These are phyloP conservation scores for Jamesozyma spencerorum DNA, from an alignment of 805 yeast genomes.

Conservation along the genomic window DNA sequence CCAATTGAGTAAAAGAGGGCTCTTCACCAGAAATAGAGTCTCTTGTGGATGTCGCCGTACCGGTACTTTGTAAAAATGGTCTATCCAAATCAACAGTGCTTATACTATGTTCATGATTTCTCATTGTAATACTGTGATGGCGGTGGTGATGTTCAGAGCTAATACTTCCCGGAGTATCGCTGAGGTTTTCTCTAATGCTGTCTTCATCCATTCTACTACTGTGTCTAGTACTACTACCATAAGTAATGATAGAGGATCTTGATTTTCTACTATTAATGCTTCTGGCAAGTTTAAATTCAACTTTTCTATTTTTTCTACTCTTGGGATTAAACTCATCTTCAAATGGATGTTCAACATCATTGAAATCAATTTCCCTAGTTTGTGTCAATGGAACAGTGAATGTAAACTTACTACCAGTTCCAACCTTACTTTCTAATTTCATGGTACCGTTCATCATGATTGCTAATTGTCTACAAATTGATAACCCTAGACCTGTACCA, in stretches of 20 bases:
- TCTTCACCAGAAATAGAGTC: conserved; percentile 8
- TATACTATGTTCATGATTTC: conserved; percentile 8
- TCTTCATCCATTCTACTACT: conserved; percentile 2
- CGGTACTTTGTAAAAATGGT: conserved; percentile 32
- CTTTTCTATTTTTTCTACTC: conserved; percentile 42
- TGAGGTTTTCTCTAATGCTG: background rate
- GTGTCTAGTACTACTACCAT: conserved; percentile 1
- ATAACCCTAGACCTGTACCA: conserved; percentile 90
- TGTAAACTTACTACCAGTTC: conserved; percentile 76
- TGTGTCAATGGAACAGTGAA: conserved; percentile 73
- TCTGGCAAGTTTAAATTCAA: conserved; percentile 29
- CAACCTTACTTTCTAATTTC: conserved; percentile 61
- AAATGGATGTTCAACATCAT: conserved; percentile 34
- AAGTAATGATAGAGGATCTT: conserved; percentile 13
- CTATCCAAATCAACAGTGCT: conserved; percentile 22
- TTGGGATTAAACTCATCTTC: conserved; percentile 61
- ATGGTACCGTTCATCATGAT: conserved; percentile 84
- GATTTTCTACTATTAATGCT: conserved; percentile 16
- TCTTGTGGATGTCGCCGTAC: conserved; percentile 31
- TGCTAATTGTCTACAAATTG: conserved; percentile 85
- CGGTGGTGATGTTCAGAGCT: background rate
- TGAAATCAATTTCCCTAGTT: conserved; percentile 28
- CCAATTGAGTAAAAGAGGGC: conserved; percentile 9
- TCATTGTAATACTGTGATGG: conserved; percentile 1
- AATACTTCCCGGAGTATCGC: background rate